These are phyloP conservation scores for Firmiana major DNA, from an alignment of 345 rosid species.

Conservation along the genomic window DNA sequence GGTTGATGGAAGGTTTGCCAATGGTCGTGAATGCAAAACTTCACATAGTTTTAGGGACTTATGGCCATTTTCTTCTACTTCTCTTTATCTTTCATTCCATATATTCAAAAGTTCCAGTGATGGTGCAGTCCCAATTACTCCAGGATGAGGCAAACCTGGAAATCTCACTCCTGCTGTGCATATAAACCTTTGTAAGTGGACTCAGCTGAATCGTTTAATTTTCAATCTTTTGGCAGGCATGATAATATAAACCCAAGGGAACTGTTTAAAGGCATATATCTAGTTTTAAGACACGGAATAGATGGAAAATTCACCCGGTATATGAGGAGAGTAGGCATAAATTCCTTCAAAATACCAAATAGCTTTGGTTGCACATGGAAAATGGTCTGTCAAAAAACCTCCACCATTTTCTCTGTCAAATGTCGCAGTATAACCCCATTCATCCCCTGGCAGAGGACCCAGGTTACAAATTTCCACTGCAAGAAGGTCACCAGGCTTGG, in stretches of 20 bases:
- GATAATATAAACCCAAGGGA: not conserved
- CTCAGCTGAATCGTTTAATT: not conserved
- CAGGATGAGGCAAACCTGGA: slow-evolving; percentile 88
- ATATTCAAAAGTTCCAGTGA: slow-evolving; percentile 68
- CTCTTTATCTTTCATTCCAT: slow-evolving; percentile 81
- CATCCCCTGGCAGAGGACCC: slow-evolving; percentile 86
- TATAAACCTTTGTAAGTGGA: slow-evolving; percentile 9
- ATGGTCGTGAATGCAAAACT: slow-evolving; percentile 77
- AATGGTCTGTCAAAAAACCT: slow-evolving; percentile 86
- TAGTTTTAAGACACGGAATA: not conserved
- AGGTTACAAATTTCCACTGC: slow-evolving; percentile 76
- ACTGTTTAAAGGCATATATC: not conserved
- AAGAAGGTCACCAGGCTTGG: slow-evolving; percentile 78
- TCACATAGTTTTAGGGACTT: slow-evolving; percentile 55
- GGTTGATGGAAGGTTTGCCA: slow-evolving; percentile 68
- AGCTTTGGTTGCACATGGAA: slow-evolving; percentile 86
- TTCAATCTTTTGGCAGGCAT: not conserved
- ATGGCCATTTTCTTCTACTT: slow-evolving; percentile 58
- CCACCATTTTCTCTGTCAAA: slow-evolving; percentile 91
- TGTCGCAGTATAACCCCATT: slow-evolving; percentile 83
- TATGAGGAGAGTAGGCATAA: slow-evolving; percentile 81
- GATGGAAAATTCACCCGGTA: slow-evolving; percentile 50
- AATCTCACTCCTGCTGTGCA: slow-evolving; percentile 67
- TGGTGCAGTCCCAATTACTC: slow-evolving; percentile 86
- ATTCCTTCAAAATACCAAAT: slow-evolving; percentile 96